These are phyloP conservation scores for Suhomyces terraborum DNA, from an alignment of 1,139 yeast genomes.

Conservation along the genomic window DNA sequence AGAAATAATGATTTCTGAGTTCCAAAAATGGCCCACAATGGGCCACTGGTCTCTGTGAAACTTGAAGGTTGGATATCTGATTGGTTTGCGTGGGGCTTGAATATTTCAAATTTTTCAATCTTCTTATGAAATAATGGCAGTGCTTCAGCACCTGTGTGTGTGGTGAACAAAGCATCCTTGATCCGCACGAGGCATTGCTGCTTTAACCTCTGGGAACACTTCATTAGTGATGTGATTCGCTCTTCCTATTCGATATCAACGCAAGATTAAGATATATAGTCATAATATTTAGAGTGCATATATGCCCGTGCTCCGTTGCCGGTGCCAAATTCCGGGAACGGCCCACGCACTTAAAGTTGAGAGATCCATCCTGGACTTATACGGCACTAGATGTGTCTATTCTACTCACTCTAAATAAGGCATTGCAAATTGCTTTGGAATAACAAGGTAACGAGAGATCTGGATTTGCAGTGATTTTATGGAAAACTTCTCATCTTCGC, in stretches of 20 bases:
- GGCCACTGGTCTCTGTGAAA: slow-evolving; percentile 15
- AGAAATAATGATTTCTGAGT: slow-evolving; percentile 38
- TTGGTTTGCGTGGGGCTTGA: slow-evolving; percentile 7
- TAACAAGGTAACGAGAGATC: too few species aligned
- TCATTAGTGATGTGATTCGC: slow-evolving; percentile 5
- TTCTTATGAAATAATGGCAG: slow-evolving; percentile 26
- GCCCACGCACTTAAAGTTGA: too few species aligned
- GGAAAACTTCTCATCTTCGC: too few species aligned
- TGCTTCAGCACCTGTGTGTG: slow-evolving; percentile 12
- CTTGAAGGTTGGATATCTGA: neutral
- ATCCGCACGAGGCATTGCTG: slow-evolving; percentile 18
- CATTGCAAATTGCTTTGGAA: too few species aligned
- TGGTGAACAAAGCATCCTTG: slow-evolving; percentile 22
- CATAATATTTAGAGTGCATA: neutral
- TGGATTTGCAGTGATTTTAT: too few species aligned
- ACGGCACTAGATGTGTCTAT: too few species aligned
- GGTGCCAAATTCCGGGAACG: too few species aligned
- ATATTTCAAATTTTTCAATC: slow-evolving; percentile 29
- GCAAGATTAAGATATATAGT: too few species aligned
- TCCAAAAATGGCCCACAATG: slow-evolving; percentile 41
- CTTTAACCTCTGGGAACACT: neutral
- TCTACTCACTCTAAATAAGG: too few species aligned
- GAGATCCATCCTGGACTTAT: too few species aligned
- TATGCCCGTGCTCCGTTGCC: neutral
- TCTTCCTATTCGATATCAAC: too few species aligned